Conservation (phyloP, 2,329 filamentous ascomycete species). For the Ophiostoma novo-ulmi region DNA sequence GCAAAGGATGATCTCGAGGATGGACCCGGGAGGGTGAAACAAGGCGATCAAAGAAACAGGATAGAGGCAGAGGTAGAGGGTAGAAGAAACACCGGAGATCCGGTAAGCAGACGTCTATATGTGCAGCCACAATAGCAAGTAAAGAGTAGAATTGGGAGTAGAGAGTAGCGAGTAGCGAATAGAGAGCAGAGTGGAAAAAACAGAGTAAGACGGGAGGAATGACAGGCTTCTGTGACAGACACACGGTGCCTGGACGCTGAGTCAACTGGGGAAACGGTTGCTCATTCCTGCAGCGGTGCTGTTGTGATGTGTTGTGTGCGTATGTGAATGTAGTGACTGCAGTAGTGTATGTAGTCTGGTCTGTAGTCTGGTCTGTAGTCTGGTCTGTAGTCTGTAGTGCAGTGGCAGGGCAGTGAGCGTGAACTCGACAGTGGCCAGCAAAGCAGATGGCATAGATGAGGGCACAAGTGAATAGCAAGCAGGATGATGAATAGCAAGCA, state of each 20-base stretch:
- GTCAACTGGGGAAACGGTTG: conserved; percentile 12
- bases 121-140: background rate
- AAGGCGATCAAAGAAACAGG: background rate
- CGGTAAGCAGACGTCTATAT: background rate
- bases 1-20: background rate
- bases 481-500: background rate
- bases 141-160: background rate
- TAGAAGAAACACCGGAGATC: background rate
- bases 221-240: background rate
- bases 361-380: background rate
- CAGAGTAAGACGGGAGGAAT: background rate
- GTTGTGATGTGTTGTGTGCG: background rate
- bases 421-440: too few species aligned
- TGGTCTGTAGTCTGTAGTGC: background rate
- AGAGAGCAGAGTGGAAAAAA: background rate
- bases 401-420: background rate
- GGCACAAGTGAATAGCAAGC: background rate
- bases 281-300: conserved; percentile 2
- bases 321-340: background rate
- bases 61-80: background rate
- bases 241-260: conserved; percentile 11
- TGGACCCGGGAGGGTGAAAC: background rate
- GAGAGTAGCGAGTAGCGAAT: background rate
- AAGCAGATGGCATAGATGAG: background rate
- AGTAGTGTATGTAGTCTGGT: background rate